These are phyloP conservation scores for Xanthoconium stramineum DNA, from an alignment of 768 basidiomycete genomes.

Conservation along the genomic window DNA sequence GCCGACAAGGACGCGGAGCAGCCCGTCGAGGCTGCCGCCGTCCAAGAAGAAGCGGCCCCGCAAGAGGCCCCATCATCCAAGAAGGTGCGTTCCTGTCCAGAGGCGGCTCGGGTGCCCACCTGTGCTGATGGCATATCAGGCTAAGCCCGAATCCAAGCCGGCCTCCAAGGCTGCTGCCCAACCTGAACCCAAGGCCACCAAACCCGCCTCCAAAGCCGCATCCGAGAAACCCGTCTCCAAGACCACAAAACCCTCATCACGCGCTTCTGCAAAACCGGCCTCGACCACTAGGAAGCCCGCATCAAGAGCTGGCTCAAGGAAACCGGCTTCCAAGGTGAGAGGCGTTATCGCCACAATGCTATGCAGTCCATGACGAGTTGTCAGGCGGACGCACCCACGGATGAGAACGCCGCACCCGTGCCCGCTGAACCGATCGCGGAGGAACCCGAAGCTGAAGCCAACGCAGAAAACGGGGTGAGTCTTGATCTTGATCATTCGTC, in stretches of 20 bases:
- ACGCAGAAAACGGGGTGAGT: conserved; percentile 33
- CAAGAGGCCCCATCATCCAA: conserved; percentile 56
- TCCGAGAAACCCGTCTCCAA: conserved; percentile 43
- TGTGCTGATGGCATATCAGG: conserved; percentile 25
- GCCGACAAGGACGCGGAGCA: conserved; percentile 40
- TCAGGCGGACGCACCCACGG: conserved; percentile 35
- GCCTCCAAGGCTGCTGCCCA: conserved; percentile 28
- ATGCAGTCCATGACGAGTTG: background rate
- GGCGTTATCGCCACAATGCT: background rate
- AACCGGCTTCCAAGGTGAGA: conserved; percentile 60
- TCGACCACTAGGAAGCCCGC: conserved; percentile 51
- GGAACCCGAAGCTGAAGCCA: conserved; percentile 48
- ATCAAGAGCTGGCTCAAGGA: conserved; percentile 58
- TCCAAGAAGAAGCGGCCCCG: conserved; percentile 42
- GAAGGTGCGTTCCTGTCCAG: conserved; percentile 43
- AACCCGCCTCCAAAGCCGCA: conserved; percentile 32
- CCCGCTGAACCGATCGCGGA: conserved; percentile 51
- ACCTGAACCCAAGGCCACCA: conserved; percentile 32
- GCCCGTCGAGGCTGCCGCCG: conserved; percentile 34
- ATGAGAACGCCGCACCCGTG: conserved; percentile 38
- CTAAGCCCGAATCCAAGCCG: conserved; percentile 40
- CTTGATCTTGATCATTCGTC: background rate
- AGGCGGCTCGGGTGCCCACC: background rate
- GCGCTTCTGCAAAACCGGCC: conserved; percentile 39
- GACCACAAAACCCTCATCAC: conserved; percentile 39